phyloP scores from a whole-genome alignment of 139 green algal genomes.

The Chlamydomonas sp. region DNA sequence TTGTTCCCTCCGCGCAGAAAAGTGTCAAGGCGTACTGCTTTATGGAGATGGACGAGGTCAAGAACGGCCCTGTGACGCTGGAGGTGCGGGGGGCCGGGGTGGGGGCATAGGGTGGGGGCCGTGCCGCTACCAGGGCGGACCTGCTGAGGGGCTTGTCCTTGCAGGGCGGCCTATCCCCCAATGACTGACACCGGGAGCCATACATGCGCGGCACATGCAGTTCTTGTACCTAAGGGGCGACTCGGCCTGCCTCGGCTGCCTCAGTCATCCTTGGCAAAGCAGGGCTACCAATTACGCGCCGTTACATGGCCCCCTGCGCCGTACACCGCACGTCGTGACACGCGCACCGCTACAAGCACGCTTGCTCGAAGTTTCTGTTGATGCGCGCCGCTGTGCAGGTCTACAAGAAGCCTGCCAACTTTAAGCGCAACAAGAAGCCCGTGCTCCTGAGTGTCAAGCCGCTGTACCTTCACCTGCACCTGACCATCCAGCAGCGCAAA shows the following conservation, averaged over 20 bases:
- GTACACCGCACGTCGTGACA: not conserved
- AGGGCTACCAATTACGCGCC: not conserved
- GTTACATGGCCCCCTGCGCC: not conserved
- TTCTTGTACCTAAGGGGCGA: no score
- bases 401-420: conserved; percentile 75
- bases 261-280: no score
- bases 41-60: conserved; percentile 73
- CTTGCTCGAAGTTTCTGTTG: not conserved
- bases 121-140: no score
- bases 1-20: conserved; percentile 37
- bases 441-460: conserved; percentile 68
- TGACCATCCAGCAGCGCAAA: conserved; percentile 3
- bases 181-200: no score
- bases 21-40: conserved; percentile 66
- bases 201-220: no score
- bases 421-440: conserved; percentile 59
- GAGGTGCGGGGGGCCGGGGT: conserved; percentile 36
- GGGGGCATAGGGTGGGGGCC: not conserved
- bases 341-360: not conserved
- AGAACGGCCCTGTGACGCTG: conserved; percentile 50
- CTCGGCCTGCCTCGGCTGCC: no score
- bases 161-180: no score
- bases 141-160: no score
- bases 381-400: conserved; percentile 14
- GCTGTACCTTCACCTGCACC: conserved; percentile 69